These are phyloP conservation scores for Rhizopus arrhizus DNA, from an alignment of 371 early-diverging fungal genomes.

Conservation along the genomic window DNA sequence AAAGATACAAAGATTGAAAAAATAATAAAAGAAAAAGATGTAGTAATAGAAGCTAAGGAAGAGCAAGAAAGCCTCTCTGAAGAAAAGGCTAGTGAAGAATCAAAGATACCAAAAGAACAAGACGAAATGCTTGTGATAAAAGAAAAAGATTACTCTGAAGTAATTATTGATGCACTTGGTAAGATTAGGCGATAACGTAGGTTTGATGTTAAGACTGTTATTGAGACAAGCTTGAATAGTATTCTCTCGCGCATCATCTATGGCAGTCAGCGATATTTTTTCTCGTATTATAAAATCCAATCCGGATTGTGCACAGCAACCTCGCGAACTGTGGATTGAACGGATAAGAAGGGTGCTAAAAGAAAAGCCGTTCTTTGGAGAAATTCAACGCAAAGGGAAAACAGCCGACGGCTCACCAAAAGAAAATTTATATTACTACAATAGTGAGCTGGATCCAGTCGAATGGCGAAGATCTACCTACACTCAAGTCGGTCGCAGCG, in stretches of 20 bases:
- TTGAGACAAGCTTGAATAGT: slow-evolving; percentile 23
- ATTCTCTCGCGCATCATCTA: slow-evolving; percentile 51
- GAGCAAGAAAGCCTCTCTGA: slow-evolving; percentile 5
- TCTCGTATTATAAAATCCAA: slow-evolving; percentile 48
- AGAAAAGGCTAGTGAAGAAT: neutral
- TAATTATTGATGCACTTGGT: slow-evolving; percentile 55
- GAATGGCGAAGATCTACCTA: slow-evolving; percentile 58
- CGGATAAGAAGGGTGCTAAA: slow-evolving; percentile 39
- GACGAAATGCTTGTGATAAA: slow-evolving; percentile 5
- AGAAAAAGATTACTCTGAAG: slow-evolving; percentile 39
- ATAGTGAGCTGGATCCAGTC: slow-evolving; percentile 59
- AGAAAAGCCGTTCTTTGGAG: slow-evolving; percentile 55
- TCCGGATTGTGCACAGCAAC: slow-evolving; percentile 36
- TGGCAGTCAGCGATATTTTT: slow-evolving; percentile 54
- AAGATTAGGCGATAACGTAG: slow-evolving; percentile 4
- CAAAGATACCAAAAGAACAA: slow-evolving; percentile 2
- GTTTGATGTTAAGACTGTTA: neutral
- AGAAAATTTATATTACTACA: slow-evolving; percentile 66
- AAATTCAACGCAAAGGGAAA: slow-evolving; percentile 66
- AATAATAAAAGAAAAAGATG: slow-evolving; percentile 1
- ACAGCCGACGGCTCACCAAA: slow-evolving; percentile 66
- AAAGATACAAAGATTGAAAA: neutral
- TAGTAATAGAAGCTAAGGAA: slow-evolving; percentile 11
- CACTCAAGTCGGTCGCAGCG: slow-evolving; percentile 62
- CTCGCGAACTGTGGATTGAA: slow-evolving; percentile 42